These are phyloP conservation scores for Helotiales sp. DNA, from an alignment of 2,329 filamentous ascomycete genomes.

Conservation along the genomic window DNA sequence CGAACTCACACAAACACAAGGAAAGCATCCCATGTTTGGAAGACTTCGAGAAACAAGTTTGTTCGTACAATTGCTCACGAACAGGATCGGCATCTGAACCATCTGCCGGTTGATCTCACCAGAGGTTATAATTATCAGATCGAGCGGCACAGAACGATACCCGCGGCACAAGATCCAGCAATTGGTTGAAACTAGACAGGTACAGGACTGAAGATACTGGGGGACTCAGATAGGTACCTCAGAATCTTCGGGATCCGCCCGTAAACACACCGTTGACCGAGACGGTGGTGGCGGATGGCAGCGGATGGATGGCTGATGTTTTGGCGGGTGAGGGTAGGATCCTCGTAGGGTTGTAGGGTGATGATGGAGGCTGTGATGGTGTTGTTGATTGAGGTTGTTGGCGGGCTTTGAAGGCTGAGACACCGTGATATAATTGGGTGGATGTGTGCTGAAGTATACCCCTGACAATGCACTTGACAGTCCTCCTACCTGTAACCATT, in stretches of 20 bases:
- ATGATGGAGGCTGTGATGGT: slow-evolving; percentile 3
- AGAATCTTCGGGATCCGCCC: not conserved
- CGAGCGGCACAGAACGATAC: not conserved
- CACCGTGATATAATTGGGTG: not conserved
- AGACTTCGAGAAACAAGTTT: not conserved
- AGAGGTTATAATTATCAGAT: not conserved
- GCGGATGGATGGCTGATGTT: not conserved
- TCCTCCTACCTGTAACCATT: not conserved
- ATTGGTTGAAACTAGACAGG: not conserved
- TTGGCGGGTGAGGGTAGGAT: not conserved
- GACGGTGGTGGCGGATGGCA: not conserved
- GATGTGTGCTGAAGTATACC: not conserved
- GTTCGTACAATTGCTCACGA: not conserved
- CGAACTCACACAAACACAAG: not conserved
- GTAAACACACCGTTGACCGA: slow-evolving; percentile 8
- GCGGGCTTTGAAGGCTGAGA: not conserved
- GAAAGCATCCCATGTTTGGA: not conserved
- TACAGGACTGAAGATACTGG: not conserved
- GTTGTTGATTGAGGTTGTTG: not conserved
- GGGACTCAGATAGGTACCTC: not conserved
- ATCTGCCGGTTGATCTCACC: not conserved
- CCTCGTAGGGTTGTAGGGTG: not conserved
- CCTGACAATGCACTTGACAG: not conserved
- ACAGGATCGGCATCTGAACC: slow-evolving; percentile 3
- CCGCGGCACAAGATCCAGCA: not conserved